Conservation (phyloP, 106 monocot species). For the Narthecium ossifragum region DNA sequence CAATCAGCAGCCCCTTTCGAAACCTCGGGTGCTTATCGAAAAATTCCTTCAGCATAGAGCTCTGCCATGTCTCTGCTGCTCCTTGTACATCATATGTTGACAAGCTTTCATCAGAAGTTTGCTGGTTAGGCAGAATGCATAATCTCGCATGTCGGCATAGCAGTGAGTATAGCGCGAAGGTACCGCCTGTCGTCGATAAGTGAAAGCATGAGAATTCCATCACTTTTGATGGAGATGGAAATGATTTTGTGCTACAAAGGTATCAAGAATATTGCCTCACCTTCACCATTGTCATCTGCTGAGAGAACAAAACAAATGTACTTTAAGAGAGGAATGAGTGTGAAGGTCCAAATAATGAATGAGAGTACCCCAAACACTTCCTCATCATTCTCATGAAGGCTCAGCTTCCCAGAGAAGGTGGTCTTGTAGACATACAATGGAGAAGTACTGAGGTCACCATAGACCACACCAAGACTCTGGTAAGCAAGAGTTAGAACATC, state of each 20-base stretch:
- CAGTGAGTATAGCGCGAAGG: conserved; percentile 79
- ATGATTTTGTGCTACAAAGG: too few relatives aligned
- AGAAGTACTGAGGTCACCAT: conserved; percentile 82
- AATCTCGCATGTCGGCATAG: conserved; percentile 75
- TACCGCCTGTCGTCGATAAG: conserved; percentile 47
- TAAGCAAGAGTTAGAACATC: conserved; percentile 62
- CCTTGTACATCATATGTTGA: conserved; percentile 42
- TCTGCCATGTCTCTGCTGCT: conserved; percentile 29
- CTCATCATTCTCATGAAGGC: conserved; percentile 64
- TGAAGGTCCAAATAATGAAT: conserved; percentile 76
- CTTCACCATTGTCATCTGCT: conserved; percentile 85
- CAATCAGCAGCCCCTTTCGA: conserved; percentile 31
- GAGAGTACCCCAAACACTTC: conserved; percentile 72
- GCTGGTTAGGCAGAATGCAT: conserved; percentile 63
- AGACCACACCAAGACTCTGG: conserved; percentile 77
- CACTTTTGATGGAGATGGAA: background rate
- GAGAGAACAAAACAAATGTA: conserved; percentile 58
- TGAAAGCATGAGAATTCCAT: background rate
- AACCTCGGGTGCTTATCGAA: conserved; percentile 42
- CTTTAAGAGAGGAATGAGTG: conserved; percentile 70
- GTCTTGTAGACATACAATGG: conserved; percentile 84
- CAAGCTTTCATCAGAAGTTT: conserved; percentile 57
- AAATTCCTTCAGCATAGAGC: conserved; percentile 40
- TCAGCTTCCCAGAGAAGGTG: conserved; percentile 64
- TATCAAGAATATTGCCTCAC: conserved; percentile 20